A percentile compares a stretch with the other conserved stretches of the same genome.
These are phyloP conservation scores for Microcyclospora pomicola DNA, from an alignment of 2,329 filamentous ascomycete genomes.

Conservation along the genomic window DNA sequence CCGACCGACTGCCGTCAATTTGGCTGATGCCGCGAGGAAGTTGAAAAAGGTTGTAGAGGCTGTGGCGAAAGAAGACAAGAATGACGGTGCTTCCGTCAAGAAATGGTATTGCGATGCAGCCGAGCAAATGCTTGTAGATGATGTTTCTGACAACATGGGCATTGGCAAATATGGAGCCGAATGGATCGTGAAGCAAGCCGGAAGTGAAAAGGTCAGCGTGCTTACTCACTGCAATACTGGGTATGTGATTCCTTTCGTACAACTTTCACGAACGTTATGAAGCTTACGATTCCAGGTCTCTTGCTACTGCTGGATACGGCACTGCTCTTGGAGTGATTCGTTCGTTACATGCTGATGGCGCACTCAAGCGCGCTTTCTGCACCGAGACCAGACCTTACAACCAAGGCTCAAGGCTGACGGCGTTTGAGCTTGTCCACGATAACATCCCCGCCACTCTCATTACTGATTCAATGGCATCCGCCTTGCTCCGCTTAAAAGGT, in stretches of 20 bases:
- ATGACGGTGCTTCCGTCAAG: constrained; percentile 43
- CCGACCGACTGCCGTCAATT: constrained; percentile 85
- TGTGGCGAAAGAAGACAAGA: constrained; percentile 28
- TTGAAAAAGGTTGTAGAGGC: constrained; percentile 52
- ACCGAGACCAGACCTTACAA: constrained; percentile 97
- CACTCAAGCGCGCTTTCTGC: constrained; percentile 76
- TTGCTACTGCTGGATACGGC: constrained; percentile 94
- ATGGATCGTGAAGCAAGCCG: constrained; percentile 58
- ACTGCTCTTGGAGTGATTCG: constrained; percentile 91
- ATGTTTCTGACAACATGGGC: constrained; percentile 71
- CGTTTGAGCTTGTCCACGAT: constrained; percentile 93
- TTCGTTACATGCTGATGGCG: constrained; percentile 52
- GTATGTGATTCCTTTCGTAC: constrained; percentile 35
- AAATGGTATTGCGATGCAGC: constrained; percentile 63
- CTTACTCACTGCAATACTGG: constrained; percentile 98
- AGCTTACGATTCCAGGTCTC: constrained; percentile 43
- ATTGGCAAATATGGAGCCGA: constrained; percentile 74
- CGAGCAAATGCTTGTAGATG: constrained; percentile 74
- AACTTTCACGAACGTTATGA: constrained; percentile 3
- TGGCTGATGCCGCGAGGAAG: constrained; percentile 76
- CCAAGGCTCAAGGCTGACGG: constrained; percentile 86
- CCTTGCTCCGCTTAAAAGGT: constrained; percentile 57
- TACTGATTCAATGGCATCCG: constrained; percentile 92
- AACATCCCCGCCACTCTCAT: constrained; percentile 80
- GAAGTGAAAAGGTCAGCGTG: constrained; percentile 53